Evolutionary conservation across 345 rosid genomes (phyloP).

Genomic region (Hibiscus tridactylites): DNA sequence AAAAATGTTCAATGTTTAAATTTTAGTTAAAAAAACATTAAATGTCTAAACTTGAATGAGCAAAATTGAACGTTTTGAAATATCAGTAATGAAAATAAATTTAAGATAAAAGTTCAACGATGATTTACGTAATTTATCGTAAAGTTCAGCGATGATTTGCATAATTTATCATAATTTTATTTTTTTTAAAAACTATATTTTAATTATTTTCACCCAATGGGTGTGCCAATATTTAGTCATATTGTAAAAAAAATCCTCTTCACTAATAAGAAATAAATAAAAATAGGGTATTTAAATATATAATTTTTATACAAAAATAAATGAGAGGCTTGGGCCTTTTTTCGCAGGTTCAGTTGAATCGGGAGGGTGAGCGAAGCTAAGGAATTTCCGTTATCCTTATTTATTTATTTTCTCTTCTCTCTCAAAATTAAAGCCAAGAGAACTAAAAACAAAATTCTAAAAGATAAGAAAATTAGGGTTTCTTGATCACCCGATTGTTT

Average conservation of each 20-base stretch:
- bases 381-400: constrained; percentile 68
- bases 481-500: constrained; percentile 9
- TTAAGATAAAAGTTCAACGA: too few relatives aligned
- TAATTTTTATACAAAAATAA: constrained; percentile 4
- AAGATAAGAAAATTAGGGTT: constrained; percentile 43
- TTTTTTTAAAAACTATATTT: too few relatives aligned
- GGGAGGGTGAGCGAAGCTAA: constrained; percentile 40
- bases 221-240: too few relatives aligned
- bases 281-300: not conserved
- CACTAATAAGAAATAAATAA: not conserved
- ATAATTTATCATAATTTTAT: too few relatives aligned
- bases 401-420: constrained; percentile 19
- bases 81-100: too few relatives aligned
- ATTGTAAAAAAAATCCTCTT: not conserved
- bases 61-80: too few relatives aligned
- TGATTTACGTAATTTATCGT: too few relatives aligned
- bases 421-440: constrained; percentile 8
- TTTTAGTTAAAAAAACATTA: too few relatives aligned
- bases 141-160: too few relatives aligned
- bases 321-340: not conserved
- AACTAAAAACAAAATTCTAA: constrained; percentile 7
- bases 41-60: too few relatives aligned
- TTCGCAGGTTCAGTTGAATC: not conserved
- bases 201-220: too few relatives aligned
- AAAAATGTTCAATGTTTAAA: too few relatives aligned